Base-by-base conservation (phyloP, 2,329 filamentous ascomycete species). In the Trichoderma sp. region DNA sequence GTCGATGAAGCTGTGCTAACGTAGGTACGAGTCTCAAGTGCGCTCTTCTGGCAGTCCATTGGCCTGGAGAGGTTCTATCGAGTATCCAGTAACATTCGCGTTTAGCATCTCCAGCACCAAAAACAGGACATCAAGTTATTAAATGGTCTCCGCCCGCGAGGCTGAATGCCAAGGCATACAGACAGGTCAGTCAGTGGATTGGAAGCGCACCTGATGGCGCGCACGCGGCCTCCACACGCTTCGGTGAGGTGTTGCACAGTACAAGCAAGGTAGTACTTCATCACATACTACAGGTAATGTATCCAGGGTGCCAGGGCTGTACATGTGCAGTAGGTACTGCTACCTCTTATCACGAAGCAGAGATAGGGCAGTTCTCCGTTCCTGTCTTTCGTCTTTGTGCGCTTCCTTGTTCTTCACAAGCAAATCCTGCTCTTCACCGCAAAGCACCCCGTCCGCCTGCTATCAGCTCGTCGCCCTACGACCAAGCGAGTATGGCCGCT, bases 141-240 rank as follows among this genome's bases (percentile, higher is more conserved):
- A n/a, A n/a, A 19, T 37, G 35, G 25, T 22, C 48, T 32, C 60
- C 34, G 25, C 35, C 17, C 35, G 15, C 50, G 60, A 64, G 60
- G 60, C 60, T 64, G 60, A 64, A 54, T 25, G 34, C 39, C 60
- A 54, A 64, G 60, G 60, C 60, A 64, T 54, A 64, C 34, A 53
- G 34, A n/a, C n/a, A n/a, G n/a, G n/a, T n/a, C n/a, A n/a, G n/a
- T n/a, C n/a, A n/a, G n/a, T n/a, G n/a, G n/a, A n/a, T n/a, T n/a
- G n/a, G n/a, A n/a, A n/a, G 34, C 13, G 19, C 60, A 64, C 45
- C 59, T 53, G 60, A 42, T 39, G 25, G 59, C 32, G 37, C 37
- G 42, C 22, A 52, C 39, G 39, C 27, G 39, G 56, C 56, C 29
- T 42, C 56, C 35, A 45, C 54, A 25, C 22, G 48, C 54, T 29